Conservation (phyloP, 1,284 basidiomycete species). For the Stereum hirsutum region DNA sequence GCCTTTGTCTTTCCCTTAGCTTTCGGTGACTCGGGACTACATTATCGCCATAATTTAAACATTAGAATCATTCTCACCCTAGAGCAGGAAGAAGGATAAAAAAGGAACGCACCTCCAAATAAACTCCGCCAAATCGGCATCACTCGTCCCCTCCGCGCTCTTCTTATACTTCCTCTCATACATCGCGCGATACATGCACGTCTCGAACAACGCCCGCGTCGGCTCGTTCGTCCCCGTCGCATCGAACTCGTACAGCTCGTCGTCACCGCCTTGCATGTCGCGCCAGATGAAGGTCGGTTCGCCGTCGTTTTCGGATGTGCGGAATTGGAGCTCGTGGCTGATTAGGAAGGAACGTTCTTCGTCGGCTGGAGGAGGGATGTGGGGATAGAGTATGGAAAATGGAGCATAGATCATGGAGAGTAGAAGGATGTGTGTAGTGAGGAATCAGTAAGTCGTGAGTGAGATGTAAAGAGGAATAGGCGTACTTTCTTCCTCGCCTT, state of each 20-base stretch:
- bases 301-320: constrained; percentile 69
- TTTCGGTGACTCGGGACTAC: constrained; percentile 28
- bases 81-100: background rate
- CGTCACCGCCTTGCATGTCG: constrained; percentile 76
- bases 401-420: no score
- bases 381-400: no score
- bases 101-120: constrained; percentile 70
- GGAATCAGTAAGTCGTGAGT: background rate
- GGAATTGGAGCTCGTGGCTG: constrained; percentile 81
- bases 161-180: constrained; percentile 83
- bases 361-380: constrained; percentile 53
- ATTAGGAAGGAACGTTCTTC: constrained; percentile 91
- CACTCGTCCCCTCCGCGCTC: constrained; percentile 61
- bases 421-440: background rate
- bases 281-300: constrained; percentile 83
- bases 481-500: constrained; percentile 91
- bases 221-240: constrained; percentile 75
- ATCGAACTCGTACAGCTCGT: constrained; percentile 80
- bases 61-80: no score
- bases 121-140: constrained; percentile 68
- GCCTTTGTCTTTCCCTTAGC: constrained; percentile 17
- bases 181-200: constrained; percentile 91
- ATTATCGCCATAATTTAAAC: background rate
- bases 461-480: background rate
- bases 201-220: constrained; percentile 83